Conservation (phyloP, 768 basidiomycete genomes). For the Trichaptum fuscoviolaceum region DNA sequence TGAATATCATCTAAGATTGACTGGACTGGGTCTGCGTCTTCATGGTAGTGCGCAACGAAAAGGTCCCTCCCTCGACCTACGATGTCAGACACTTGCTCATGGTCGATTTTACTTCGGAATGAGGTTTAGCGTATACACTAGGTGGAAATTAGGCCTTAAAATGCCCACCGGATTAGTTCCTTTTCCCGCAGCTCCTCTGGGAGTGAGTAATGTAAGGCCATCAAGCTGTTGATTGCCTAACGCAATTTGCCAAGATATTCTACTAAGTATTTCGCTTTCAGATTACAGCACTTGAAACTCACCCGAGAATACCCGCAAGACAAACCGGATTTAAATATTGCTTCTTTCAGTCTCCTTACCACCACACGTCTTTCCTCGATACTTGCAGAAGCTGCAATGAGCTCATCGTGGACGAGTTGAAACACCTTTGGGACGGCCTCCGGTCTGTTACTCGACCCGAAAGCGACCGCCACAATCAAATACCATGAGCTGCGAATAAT, state of each 20-base stretch:
- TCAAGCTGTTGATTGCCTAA: constrained; percentile 55
- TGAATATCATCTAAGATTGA: constrained; percentile 43
- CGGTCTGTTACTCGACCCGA: constrained; percentile 53
- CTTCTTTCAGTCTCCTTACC: constrained; percentile 52
- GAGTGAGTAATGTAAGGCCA: constrained; percentile 43
- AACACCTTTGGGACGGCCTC: constrained; percentile 55
- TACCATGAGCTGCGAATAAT: constrained; percentile 39
- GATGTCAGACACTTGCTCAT: neutral
- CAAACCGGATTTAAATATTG: constrained; percentile 56
- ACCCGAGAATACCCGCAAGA: constrained; percentile 57
- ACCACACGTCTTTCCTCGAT: constrained; percentile 36
- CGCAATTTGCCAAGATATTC: neutral
- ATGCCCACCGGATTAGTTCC: constrained; percentile 38
- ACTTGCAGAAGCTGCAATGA: constrained; percentile 24
- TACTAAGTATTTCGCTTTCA: neutral
- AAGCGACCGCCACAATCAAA: constrained; percentile 50
- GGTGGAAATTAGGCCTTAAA: constrained; percentile 5
- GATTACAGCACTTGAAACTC: constrained; percentile 9
- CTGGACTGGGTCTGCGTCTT: constrained; percentile 50
- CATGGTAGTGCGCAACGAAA: constrained; percentile 35
- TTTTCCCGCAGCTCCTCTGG: constrained; percentile 49
- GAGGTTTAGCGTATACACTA: neutral
- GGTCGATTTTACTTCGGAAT: neutral
- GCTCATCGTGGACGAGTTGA: constrained; percentile 40
- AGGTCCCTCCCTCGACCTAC: neutral